Conservation (phyloP, 2,329 filamentous ascomycete genomes). For the Xylariales sp. region DNA sequence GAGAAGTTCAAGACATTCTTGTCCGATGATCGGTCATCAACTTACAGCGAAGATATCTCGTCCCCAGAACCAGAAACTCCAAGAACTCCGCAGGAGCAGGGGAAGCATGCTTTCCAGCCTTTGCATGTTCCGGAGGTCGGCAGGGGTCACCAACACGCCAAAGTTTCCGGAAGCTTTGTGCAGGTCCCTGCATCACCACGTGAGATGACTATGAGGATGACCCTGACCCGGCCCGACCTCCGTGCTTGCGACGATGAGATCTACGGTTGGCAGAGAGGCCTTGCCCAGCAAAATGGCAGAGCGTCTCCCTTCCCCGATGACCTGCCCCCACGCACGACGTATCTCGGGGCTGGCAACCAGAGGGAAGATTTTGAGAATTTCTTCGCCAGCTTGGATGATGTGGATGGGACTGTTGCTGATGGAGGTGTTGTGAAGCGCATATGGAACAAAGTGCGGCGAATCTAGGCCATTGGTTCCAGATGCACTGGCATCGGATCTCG, state of each 20-base stretch:
- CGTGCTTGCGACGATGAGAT: constrained; percentile 69
- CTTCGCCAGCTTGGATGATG: constrained; percentile 48
- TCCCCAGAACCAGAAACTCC: constrained; percentile 56
- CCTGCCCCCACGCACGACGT: neutral
- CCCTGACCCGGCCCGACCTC: constrained; percentile 83
- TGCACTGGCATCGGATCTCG: too few relatives aligned
- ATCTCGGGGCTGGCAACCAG: constrained; percentile 26
- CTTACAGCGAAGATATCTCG: constrained; percentile 52
- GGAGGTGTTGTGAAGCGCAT: constrained; percentile 56
- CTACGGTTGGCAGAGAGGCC: constrained; percentile 60
- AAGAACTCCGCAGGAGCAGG: constrained; percentile 47
- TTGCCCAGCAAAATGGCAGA: constrained; percentile 25
- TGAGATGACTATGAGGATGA: constrained; percentile 97
- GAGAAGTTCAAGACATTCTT: constrained; percentile 43
- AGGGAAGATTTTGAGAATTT: constrained; percentile 53
- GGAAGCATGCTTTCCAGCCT: constrained; percentile 26
- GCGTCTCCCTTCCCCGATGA: constrained; percentile 25
- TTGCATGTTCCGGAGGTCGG: constrained; percentile 21
- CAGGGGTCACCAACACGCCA: neutral
- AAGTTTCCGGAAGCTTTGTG: constrained; percentile 36
- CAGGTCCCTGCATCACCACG: constrained; percentile 57
- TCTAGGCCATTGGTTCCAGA: constrained; percentile 8
- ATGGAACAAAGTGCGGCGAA: constrained; percentile 57
- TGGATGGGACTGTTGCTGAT: constrained; percentile 40
- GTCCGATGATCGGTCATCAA: constrained; percentile 48